Percentiles rank a stretch among this genome's conserved stretches.
Conservation (phyloP, 225 moss, liverwort and hornwort species). For the Asterella californica region DNA sequence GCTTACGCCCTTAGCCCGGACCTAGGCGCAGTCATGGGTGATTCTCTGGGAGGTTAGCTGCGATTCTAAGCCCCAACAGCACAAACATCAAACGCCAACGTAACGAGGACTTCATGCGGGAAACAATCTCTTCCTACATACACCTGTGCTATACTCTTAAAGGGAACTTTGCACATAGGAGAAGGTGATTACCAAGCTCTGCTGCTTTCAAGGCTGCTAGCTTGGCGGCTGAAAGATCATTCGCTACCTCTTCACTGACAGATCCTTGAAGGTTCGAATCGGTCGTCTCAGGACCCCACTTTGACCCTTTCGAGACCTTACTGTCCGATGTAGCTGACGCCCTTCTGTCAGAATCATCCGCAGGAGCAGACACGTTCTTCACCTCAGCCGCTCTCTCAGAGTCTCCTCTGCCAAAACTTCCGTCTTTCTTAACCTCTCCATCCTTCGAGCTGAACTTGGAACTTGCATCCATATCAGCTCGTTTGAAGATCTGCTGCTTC, state of each 20-base stretch:
- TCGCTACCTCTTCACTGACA: constrained; percentile 56
- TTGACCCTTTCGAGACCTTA: constrained; percentile 64
- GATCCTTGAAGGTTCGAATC: constrained; percentile 45
- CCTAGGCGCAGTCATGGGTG: too few species aligned
- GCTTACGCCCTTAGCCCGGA: too few species aligned
- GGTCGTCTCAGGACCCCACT: constrained; percentile 83
- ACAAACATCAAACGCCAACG: too few species aligned
- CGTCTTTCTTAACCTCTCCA: constrained; percentile 14
- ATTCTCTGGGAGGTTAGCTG: too few species aligned
- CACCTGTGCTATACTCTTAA: too few species aligned
- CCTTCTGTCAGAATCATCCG: constrained; percentile 49
- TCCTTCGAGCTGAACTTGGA: constrained; percentile 16
- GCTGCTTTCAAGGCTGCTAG: constrained; percentile 92
- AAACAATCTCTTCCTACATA: too few species aligned
- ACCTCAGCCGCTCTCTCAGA: constrained; percentile 40
- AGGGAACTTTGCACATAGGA: not conserved
- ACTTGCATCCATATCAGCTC: constrained; percentile 20
- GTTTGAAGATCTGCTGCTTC: constrained; percentile 11
- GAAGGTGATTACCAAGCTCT: constrained; percentile 71
- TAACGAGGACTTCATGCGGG: too few species aligned
- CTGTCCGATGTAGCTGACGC: constrained; percentile 34
- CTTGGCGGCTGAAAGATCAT: constrained; percentile 88
- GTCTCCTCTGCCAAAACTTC: constrained; percentile 26
- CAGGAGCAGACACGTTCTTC: constrained; percentile 29
- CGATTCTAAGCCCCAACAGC: too few species aligned